These are phyloP conservation scores for Oryza punctata DNA, from an alignment of 176 grass and related monocot species.

Conservation along the genomic window DNA sequence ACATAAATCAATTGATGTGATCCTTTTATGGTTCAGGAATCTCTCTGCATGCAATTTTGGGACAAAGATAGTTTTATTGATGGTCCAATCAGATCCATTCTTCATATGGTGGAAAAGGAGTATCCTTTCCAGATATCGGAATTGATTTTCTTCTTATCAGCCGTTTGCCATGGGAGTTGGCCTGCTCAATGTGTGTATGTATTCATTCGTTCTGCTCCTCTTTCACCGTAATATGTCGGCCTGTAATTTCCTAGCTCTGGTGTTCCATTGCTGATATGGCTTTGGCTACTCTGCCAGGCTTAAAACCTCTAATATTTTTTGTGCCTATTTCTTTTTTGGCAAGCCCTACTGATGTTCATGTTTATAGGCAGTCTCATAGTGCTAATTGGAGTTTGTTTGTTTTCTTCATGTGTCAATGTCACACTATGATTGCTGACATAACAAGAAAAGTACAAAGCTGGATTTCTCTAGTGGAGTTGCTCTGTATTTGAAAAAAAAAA, in stretches of 20 bases:
- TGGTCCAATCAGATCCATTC: constrained; percentile 87
- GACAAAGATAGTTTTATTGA: constrained; percentile 90
- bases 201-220: constrained; percentile 8
- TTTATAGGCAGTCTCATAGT: neutral
- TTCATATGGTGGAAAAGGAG: constrained; percentile 84
- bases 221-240: neutral
- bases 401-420: neutral
- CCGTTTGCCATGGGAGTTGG: constrained; percentile 83
- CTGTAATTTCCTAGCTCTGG: neutral
- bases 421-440: neutral
- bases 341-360: neutral
- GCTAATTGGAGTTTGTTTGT: neutral
- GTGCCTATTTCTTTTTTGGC: neutral
- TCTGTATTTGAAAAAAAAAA: constrained; percentile 2
- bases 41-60: constrained; percentile 94
- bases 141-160: constrained; percentile 82
- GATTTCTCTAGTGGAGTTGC: neutral
- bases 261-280: neutral
- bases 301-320: neutral
- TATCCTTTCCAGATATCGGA: constrained; percentile 68
- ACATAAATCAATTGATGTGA: neutral
- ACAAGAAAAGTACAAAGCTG: neutral
- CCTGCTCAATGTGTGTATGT: constrained; percentile 93
- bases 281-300: neutral
- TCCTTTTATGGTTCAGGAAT: constrained; percentile 66